phyloP scores from a whole-genome alignment of 148 eudicot species.

The Selenicereus undatus region DNA sequence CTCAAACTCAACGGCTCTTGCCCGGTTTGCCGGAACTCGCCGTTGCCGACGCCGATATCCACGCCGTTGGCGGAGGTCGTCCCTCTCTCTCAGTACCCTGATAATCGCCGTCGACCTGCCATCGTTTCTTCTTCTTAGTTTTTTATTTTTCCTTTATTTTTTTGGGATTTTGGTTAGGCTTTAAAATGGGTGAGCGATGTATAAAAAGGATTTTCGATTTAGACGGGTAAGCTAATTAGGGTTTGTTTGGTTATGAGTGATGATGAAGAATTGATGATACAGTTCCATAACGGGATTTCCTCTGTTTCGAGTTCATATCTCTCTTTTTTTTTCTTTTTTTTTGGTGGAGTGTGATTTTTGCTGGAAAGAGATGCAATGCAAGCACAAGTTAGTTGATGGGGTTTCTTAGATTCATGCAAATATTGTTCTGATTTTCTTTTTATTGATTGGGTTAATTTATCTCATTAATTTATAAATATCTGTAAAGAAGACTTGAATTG shows the following conservation, averaged over 20 bases:
- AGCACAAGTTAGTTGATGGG: background rate
- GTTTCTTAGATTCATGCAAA: conserved; percentile 14
- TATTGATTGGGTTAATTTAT: background rate
- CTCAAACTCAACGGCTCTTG: conserved; percentile 74
- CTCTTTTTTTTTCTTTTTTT: background rate
- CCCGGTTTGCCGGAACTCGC: conserved; percentile 85
- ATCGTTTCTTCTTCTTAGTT: conserved; percentile 15
- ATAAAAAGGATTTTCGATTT: background rate
- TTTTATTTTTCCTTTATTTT: background rate
- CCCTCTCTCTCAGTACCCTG: conserved; percentile 73
- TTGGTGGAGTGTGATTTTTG: background rate
- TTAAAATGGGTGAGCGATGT: background rate
- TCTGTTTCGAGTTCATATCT: background rate
- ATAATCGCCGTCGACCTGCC: conserved; percentile 52
- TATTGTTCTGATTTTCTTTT: background rate
- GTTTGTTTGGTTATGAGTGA: background rate
- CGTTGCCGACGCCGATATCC: conserved; percentile 84
- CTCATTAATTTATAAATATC: too few relatives aligned
- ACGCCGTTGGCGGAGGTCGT: conserved; percentile 88
- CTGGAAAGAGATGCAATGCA: conserved; percentile 5
- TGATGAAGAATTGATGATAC: background rate
- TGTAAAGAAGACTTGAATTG: too few relatives aligned
- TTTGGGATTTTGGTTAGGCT: background rate
- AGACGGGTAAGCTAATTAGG: background rate
- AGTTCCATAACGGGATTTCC: background rate